Percentiles rank a stretch among this genome's conserved stretches.
phyloP scores from a whole-genome alignment of 1,139 yeast genomes.

The Saccharomyces hybrid region DNA sequence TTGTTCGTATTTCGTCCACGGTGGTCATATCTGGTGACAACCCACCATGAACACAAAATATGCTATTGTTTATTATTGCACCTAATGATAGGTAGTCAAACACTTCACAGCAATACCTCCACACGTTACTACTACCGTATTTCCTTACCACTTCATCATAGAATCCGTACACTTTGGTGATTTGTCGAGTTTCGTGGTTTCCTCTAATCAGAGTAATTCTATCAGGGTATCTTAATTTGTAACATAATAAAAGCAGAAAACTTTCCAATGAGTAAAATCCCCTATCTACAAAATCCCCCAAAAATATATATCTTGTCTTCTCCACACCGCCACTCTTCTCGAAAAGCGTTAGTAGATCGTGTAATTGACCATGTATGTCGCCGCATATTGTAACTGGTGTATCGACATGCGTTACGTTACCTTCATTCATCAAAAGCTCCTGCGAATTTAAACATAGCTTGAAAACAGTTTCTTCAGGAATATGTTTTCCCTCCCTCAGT shows the following conservation, averaged over 20 bases:
- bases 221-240: conserved; percentile 90
- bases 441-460: conserved; percentile 84
- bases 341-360: conserved; percentile 84
- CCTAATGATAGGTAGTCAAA: conserved; percentile 93
- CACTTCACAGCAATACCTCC: conserved; percentile 72
- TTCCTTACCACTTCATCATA: conserved; percentile 95
- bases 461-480: conserved; percentile 75
- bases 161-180: conserved; percentile 96
- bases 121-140: conserved; percentile 91
- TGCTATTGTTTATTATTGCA: conserved; percentile 66
- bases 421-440: conserved; percentile 82
- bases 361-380: conserved; percentile 95
- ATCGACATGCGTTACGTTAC: conserved; percentile 88
- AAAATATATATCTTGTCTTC: conserved; percentile 45
- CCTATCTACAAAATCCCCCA: conserved; percentile 84
- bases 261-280: conserved; percentile 96
- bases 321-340: conserved; percentile 76
- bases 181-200: conserved; percentile 94
- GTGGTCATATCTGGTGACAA: conserved; percentile 88
- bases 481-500: conserved; percentile 70
- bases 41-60: conserved; percentile 96
- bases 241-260: conserved; percentile 63
- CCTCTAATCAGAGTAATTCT: conserved; percentile 92
- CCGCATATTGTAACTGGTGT: conserved; percentile 99
- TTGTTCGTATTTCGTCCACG: conserved; percentile 79